Base-by-base conservation (phyloP, 2,329 filamentous ascomycete species). In the Coniochaeta sp. region DNA sequence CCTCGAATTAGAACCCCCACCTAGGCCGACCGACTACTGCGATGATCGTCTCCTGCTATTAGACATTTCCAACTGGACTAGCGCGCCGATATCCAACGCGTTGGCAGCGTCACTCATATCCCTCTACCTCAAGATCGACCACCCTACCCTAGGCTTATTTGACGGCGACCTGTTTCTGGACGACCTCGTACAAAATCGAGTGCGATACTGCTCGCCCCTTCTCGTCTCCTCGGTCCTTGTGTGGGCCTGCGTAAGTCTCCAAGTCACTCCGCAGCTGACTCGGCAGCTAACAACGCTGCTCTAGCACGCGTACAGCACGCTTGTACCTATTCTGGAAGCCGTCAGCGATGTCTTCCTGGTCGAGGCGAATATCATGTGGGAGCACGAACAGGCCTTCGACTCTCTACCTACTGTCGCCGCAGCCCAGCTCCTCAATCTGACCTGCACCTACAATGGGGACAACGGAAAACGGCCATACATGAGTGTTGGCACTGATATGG, bases 121-220 rank as follows among this genome's bases (percentile, higher is more conserved):
- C 2, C 59, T 61, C 11, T 66, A 63, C 26, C 55, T 66, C 47
- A 52, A 44, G 0, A 61, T 60, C 22, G 62, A 64, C n/a, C 63
- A 66, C 19, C 63, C 63, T 1, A 60, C 61, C 9, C 44, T 64
- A 11, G 62, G 61, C 19, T 38, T 66, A 1, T 66, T 66, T 40
- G 63, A 66, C 47, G 65, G 60, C 33, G 64, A 64, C 43, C 58
- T 66, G 19, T 65, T 66, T 44, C 36, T 66, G n/a, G 60, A 47
- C 28, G 65, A 64, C 56, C 60, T 66, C 22, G 61, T 63, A 11
- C 60, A 34, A 11, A 58, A 43, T 28, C 54, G 58, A n/a, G 56
- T 59, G 2, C 58, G 62, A 22, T 65, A 64, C 43, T 66, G 65
- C 61, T 64, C 62, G 4, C 65, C 60, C 1, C 57, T 66, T 6